Evolutionary conservation across 768 basidiomycete species (phyloP), one percentile per base, ranked within the genome.

Genomic region (Lentinus brumalis): DNA sequence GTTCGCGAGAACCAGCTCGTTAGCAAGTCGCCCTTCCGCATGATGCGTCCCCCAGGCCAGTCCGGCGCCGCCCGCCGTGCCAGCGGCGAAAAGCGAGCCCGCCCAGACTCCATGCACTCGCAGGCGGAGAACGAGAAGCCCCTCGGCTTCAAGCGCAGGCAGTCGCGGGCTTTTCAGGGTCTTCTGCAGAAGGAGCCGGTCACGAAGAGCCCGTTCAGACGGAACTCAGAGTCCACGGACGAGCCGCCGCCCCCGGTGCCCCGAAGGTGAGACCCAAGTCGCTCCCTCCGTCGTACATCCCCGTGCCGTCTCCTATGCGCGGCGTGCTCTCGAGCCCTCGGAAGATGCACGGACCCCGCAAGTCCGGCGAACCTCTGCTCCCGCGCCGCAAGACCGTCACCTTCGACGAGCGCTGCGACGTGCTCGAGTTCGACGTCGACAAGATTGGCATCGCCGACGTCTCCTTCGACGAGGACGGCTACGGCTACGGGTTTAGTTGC

Each of bases 1-100:
- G 82, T 93, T 64, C 83, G 81, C 67, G 87, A 78, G 67, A 91
- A 86, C 71, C 86, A 88, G 70, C 86, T 93, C 57, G 92, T 94
- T 16, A 86, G 88, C 31, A 92, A 92, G 66, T 94, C 92, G 11
- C 92, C 92, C 10, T 94, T 94, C 78, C 90, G 89, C 67, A 84
- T 83, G 2, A 84, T 86, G 61, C 78, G 84, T 26, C 29, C 79
- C 84, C 50, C 78, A 79, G n/a, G 64, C 70, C 18, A 35, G 35
- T 1, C 76, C 76, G 26, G 18, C 12, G 38, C 52, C n/a, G 66
- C 64, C 61, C 77, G 81, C 46, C 81, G 83, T 4, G 86, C 88
- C 31, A 91, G 89, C 45, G 89, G 88, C 21, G 91, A 92, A 76
- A 92, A 92, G 69, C 81, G 91, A 0, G 86, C 86, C 26, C 85